Evolutionary conservation across 257 asterid species (phyloP), one percentile per base, ranked within the genome.

Genomic region (Verbascum thapsus): DNA sequence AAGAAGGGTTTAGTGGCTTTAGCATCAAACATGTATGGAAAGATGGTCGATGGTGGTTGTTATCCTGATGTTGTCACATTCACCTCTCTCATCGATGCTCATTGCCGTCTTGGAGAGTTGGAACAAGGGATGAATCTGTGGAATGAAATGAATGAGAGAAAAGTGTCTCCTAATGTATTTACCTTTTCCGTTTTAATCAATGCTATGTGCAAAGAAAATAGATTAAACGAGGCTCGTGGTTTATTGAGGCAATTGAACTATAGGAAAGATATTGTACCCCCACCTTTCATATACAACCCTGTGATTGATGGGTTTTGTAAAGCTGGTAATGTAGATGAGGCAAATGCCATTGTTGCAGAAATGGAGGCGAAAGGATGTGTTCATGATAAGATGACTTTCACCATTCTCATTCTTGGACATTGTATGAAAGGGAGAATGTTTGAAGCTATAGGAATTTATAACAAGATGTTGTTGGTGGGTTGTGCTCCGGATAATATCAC

Each of bases 381-480:
- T 40, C 95, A 85, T 70, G 99, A 94, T 80, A 90, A 82, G 78
- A 67, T 81, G 73, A 94, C 99, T 12, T 94, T 80, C 71, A 94
- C 97, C 40, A 94, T 87, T 72, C 85, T 94, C 70, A 90, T 90
- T 73, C 38, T 90, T 37, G 99, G 99, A 69, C 96, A 90, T 59
- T 90, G 99, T 80, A 87, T 89, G 98, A 92, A 89, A 80, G 98
- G 98, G 66, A 87, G 94, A 80, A 80, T 85, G 88, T 45, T 50
- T 66, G 97, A 89, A 66, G 96, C 95, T 32, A 73, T 87, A 63
- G 70, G 67, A 42, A 58, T 92, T 61, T 92, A 80, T 61, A 63
- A 76, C 63, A 87, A 83, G 80, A 92, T 89, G 98, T 53, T 83
- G 64, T 68, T 73, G 30, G 76, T 83, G 43, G 94, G 89, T 30